These are phyloP conservation scores for Cyberlindnera veronae DNA, from an alignment of 805 yeast species.

Conservation along the genomic window DNA sequence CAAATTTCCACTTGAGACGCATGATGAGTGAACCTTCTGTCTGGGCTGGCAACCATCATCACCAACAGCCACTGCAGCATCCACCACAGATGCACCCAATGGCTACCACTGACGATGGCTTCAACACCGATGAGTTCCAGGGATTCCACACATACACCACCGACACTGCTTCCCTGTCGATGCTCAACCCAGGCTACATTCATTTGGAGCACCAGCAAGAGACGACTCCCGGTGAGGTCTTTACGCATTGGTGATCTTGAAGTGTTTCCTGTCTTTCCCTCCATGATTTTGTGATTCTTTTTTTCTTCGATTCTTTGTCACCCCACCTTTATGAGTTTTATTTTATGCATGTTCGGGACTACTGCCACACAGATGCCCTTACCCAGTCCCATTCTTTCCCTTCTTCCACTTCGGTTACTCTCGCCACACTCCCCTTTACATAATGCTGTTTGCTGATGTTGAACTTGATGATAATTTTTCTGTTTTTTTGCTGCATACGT, in stretches of 20 bases:
- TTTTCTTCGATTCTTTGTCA: too few species aligned
- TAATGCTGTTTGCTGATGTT: too few species aligned
- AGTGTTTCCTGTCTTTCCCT: too few species aligned
- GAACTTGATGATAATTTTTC: too few species aligned
- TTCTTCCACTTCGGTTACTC: too few species aligned
- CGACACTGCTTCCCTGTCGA: conserved; percentile 12
- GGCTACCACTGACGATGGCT: conserved; percentile 13
- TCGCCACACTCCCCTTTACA: too few species aligned
- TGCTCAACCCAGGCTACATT: conserved; percentile 20
- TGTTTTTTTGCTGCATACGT: too few species aligned
- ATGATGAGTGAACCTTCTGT: conserved; percentile 16
- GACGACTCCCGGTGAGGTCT: conserved; percentile 13
- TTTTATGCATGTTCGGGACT: too few species aligned
- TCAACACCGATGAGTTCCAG: conserved; percentile 22
- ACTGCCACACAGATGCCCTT: too few species aligned
- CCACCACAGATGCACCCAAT: conserved; percentile 9
- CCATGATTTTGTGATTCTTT: too few species aligned
- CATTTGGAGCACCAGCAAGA: conserved; percentile 17
- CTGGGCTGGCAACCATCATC: conserved; percentile 7
- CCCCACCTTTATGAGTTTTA: too few species aligned
- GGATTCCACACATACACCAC: conserved; percentile 13
- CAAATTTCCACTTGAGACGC: conserved; percentile 13
- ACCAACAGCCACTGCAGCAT: conserved; percentile 11
- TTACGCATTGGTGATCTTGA: conserved; percentile 23
- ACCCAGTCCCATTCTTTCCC: too few species aligned